Base-by-base conservation (phyloP, 768 basidiomycete genomes). In the Termitomyces sp. region DNA sequence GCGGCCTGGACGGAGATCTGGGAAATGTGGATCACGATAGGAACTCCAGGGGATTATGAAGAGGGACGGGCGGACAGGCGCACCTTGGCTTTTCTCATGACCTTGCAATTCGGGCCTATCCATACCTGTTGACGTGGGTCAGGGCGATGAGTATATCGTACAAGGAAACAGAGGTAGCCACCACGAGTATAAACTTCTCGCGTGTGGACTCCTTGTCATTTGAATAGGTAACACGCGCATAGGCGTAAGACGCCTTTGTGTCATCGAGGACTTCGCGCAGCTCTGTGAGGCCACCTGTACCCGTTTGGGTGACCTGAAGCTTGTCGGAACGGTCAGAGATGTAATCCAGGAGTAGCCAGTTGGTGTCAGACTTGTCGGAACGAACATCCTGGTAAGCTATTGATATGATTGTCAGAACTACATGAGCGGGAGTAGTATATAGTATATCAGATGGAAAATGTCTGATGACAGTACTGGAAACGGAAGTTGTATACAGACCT, bases 1-100 rank as follows among this genome's bases (percentile, higher is more conserved):
- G 89, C 89, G 23, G 85, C 66, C 66, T 98, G 94, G 3, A 98
- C 94, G 55, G 94, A 96, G 65, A 96, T 89, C 93, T 95, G 49
- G 58, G 41, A 52, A 50, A 60, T 50, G 63, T 58, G 66, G 64
- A 69, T 68, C 70, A 65, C 61, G 51, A 65, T 55, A 50, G 51
- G 61, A 68, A 66, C 39, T 35, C 40, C 23, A 44, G 38, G 35
- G 40, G 40, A 43, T 40, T 56, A 43, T 40, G 31, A 43, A 43
- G 40, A 9, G 20, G 31, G 12, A 40, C 5, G 11, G 33, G 44
- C 7, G 33, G 45, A 59, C 63, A 50, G 36, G 70, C 80, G 60
- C 54, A 91, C 90, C 85, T 93, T 95, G 40, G 88, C 94, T 74
- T 86, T 89, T 57, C 94, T 81, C 94, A 96, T 93, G 59, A 94